Conservation (phyloP, 2,329 filamentous ascomycete genomes). For the Neonectria sp. region DNA sequence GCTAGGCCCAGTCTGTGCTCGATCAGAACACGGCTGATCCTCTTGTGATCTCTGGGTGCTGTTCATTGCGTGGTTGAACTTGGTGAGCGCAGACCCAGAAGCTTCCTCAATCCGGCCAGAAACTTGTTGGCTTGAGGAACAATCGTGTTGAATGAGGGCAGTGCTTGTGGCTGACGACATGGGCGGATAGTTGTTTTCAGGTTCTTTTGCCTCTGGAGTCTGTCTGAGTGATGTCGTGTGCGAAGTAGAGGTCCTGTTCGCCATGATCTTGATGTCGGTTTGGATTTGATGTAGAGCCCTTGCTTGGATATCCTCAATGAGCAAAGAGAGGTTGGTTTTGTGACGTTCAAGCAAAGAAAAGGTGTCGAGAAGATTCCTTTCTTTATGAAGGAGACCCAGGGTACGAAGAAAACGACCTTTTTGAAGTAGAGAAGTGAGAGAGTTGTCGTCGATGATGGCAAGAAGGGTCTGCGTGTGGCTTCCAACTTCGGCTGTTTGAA, state of each 20-base stretch:
- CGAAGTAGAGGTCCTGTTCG: background rate
- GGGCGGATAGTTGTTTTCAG: background rate
- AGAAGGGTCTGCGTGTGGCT: conserved; percentile 33
- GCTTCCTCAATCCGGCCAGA: background rate
- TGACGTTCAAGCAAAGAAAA: conserved; percentile 37
- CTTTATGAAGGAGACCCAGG: background rate
- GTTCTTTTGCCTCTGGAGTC: background rate
- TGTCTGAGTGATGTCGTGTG: background rate
- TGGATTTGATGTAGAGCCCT: conserved; percentile 56
- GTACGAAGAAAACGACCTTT: conserved; percentile 7
- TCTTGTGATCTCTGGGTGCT: background rate
- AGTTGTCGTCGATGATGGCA: conserved; percentile 30
- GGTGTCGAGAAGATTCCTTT: conserved; percentile 36
- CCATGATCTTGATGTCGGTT: conserved; percentile 14
- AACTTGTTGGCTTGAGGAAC: background rate
- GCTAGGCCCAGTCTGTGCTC: background rate
- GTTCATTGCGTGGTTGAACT: too few species aligned
- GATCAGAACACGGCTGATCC: background rate
- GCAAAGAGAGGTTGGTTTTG: conserved; percentile 32
- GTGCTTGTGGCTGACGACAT: background rate
- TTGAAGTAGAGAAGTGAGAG: background rate
- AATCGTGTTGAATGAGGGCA: background rate
- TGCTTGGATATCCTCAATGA: conserved; percentile 47
- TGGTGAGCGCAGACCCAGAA: background rate
- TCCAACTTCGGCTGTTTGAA: conserved; percentile 41